A percentile compares a stretch with the other conserved stretches of the same genome.
phyloP scores from a whole-genome alignment of 805 yeast species.

The Candida xiaguanensis region DNA sequence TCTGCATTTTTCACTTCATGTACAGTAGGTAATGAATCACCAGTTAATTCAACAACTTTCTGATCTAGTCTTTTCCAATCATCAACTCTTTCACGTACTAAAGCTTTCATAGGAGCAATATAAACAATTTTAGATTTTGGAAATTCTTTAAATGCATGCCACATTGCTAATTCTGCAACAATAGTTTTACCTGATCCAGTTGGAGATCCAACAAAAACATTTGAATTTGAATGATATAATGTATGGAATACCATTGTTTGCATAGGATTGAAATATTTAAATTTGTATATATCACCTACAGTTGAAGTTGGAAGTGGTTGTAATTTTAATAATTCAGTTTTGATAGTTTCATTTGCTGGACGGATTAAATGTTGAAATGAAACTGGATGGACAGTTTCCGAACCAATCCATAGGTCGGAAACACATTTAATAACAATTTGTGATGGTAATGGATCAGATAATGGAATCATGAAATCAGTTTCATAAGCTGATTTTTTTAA shows the following conservation, averaged over 20 bases:
- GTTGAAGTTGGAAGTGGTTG: constrained; percentile 91
- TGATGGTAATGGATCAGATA: constrained; percentile 84
- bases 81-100: constrained; percentile 78
- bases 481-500: constrained; percentile 66
- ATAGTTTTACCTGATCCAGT: constrained; percentile 98
- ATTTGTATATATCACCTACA: too few relatives aligned
- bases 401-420: constrained; percentile 88
- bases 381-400: constrained; percentile 70
- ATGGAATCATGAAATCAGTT: constrained; percentile 89
- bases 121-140: constrained; percentile 81
- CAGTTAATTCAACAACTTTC: constrained; percentile 72
- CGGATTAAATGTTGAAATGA: constrained; percentile 87
- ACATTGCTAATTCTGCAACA: constrained; percentile 93
- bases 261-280: constrained; percentile 94
- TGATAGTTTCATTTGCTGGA: constrained; percentile 82
- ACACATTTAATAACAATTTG: constrained; percentile 77
- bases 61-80: constrained; percentile 62
- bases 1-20: constrained; percentile 64
- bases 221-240: constrained; percentile 70
- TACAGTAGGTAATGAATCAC: constrained; percentile 76
- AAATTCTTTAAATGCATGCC: constrained; percentile 87
- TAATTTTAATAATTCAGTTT: constrained; percentile 72
- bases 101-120: constrained; percentile 87
- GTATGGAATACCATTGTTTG: constrained; percentile 96
- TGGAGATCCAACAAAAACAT: constrained; percentile 93